These are phyloP conservation scores for Beauveria brongniartii DNA, from an alignment of 2,329 filamentous ascomycete species.

Conservation along the genomic window DNA sequence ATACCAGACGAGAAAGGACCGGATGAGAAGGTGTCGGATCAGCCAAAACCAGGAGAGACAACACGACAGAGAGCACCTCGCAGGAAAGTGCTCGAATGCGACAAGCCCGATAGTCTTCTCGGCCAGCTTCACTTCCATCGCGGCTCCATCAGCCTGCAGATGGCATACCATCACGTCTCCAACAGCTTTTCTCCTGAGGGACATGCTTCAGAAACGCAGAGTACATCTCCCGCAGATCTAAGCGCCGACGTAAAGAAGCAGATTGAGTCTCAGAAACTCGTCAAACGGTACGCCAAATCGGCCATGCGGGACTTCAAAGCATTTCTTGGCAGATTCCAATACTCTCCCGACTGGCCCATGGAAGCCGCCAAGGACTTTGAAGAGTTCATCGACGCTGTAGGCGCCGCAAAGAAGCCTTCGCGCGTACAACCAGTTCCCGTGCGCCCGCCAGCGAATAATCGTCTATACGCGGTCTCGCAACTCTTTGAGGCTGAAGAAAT, in stretches of 20 bases:
- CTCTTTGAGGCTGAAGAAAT: conserved; percentile 56
- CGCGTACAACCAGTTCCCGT: conserved; percentile 34
- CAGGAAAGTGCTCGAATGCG: conserved; percentile 27
- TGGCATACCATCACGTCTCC: conserved; percentile 58
- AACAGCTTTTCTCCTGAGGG: neutral
- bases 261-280: conserved; percentile 45
- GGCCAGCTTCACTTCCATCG: conserved; percentile 70
- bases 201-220: neutral
- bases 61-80: neutral
- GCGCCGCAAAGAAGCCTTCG: conserved; percentile 27
- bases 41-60: neutral
- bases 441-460: conserved; percentile 21
- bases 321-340: conserved; percentile 69
- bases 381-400: conserved; percentile 41
- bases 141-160: conserved; percentile 60
- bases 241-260: conserved; percentile 13
- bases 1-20: no score
- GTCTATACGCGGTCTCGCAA: conserved; percentile 41
- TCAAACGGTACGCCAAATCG: conserved; percentile 67
- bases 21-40: no score
- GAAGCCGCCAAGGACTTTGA: conserved; percentile 50
- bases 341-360: conserved; percentile 61
- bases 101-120: conserved; percentile 66
- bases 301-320: conserved; percentile 66
- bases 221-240: neutral